phyloP scores from a whole-genome alignment of 1,139 yeast species.

The Magnusiomyces sp. region DNA sequence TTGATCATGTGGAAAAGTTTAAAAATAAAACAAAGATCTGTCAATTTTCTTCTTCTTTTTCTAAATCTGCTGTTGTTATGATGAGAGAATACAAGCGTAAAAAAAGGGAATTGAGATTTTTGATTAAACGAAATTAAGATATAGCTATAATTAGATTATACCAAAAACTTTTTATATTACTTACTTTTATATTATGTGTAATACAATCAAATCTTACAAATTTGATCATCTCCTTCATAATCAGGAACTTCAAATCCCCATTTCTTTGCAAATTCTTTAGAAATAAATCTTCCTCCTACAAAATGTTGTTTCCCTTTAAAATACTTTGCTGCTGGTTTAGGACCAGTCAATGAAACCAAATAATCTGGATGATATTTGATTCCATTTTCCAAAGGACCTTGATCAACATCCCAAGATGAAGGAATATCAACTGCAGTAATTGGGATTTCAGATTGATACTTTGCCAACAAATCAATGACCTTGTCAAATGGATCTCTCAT shows the following conservation, averaged over 20 bases:
- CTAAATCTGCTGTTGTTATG: too few species aligned
- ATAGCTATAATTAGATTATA: too few species aligned
- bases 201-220: constrained; percentile 18
- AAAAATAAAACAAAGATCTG: too few species aligned
- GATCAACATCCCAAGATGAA: constrained; percentile 93
- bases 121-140: too few species aligned
- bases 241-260: constrained; percentile 59
- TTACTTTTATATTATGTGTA: too few species aligned
- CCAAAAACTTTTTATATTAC: too few species aligned
- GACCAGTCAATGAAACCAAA: constrained; percentile 82
- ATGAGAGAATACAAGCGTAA: too few species aligned
- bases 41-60: too few species aligned
- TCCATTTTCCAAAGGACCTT: constrained; percentile 56
- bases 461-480: constrained; percentile 44
- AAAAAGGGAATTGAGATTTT: too few species aligned
- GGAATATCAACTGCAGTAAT: constrained; percentile 84
- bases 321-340: constrained; percentile 70
- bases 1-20: too few species aligned
- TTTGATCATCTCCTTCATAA: constrained; percentile 47
- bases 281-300: constrained; percentile 84
- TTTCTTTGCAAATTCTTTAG: constrained; percentile 53
- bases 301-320: constrained; percentile 49
- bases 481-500: constrained; percentile 68
- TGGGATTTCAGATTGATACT: constrained; percentile 20
- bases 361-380: constrained; percentile 45